Evolutionary conservation across 2,329 filamentous ascomycete genomes (phyloP), one percentile per base, ranked within the genome.

Genomic region (Teratosphaeriaceae sp.): DNA sequence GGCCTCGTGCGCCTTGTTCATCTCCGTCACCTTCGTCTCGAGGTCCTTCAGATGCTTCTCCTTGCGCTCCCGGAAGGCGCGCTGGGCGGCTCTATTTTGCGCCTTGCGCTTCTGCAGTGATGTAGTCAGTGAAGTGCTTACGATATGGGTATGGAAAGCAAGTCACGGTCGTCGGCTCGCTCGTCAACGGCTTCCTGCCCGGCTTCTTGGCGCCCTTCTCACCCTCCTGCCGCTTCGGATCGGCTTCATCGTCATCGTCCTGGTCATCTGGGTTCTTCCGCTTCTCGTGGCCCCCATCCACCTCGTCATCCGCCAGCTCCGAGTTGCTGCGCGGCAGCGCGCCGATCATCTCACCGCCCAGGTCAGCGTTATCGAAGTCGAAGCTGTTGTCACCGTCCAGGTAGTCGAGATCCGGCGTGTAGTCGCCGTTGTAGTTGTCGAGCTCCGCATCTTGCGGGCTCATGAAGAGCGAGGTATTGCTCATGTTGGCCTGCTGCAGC

Each of bases 161-260:
- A 79, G 88, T 72, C 81, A 97, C 90, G 54, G 89, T 92, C 55
- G 86, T 97, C 19, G 92, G 92, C 66, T 97, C 92, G 18, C 87
- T 94, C 37, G 88, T 97, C 58, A 97, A 74, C 16, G 90, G 92
- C 73, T 98, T 98, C 50, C 92, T 80, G 39, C 92, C 92, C 3
- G 92, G 90, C 70, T 97, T 98, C 79, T 97, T 97, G 19, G 87
- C 80, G 33, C 82, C 75, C 68, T 92, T 95, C 43, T 88, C 82
- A 45, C 83, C 80, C 66, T 94, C 88, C 47, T 85, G 79, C 75
- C 21, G 70, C 71, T 41, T 41, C 38, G 38, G 19, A 15, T 41
- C 38, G 5, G 18, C 38, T 34, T 41, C 38, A n/a, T 75, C 84
- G 5, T 85, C 83, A 1, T 80, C 70, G 6, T 69, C 80, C 11